Conservation (phyloP, 2,329 filamentous ascomycete genomes). For the Cryphonectria japonica region DNA sequence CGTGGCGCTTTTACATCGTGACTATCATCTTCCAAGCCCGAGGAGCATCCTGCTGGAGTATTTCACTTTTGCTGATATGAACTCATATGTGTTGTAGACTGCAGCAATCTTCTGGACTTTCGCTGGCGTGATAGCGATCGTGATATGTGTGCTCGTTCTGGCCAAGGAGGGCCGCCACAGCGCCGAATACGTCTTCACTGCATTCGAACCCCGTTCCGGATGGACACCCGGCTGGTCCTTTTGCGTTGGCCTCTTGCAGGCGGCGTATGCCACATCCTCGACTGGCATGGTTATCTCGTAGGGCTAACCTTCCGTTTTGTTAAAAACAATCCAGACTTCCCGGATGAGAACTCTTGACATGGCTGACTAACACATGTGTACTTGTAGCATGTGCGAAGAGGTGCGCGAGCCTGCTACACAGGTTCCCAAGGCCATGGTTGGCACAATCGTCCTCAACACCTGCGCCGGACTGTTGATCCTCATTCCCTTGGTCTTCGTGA, state of each 20-base stretch:
- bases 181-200: slow-evolving; percentile 66
- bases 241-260: slow-evolving; percentile 72
- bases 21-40: neutral
- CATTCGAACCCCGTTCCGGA: slow-evolving; percentile 70
- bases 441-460: slow-evolving; percentile 68
- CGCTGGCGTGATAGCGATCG: slow-evolving; percentile 67
- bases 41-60: neutral
- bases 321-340: neutral
- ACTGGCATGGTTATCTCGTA: slow-evolving; percentile 81
- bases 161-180: slow-evolving; percentile 69
- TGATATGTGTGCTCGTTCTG: slow-evolving; percentile 64
- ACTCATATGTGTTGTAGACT: slow-evolving; percentile 50
- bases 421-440: slow-evolving; percentile 74
- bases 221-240: slow-evolving; percentile 76
- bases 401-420: slow-evolving; percentile 67
- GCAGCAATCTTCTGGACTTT: slow-evolving; percentile 78
- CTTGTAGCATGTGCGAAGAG: slow-evolving; percentile 71
- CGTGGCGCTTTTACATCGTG: neutral
- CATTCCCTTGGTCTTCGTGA: slow-evolving; percentile 69
- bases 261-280: slow-evolving; percentile 74
- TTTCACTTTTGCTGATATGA: slow-evolving; percentile 31
- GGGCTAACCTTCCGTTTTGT: slow-evolving; percentile 39
- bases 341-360: neutral
- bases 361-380: slow-evolving; percentile 15
- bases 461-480: slow-evolving; percentile 69